Evolutionary conservation across 2,329 filamentous ascomycete species (phyloP).

Genomic region (Diplodia seriata): DNA sequence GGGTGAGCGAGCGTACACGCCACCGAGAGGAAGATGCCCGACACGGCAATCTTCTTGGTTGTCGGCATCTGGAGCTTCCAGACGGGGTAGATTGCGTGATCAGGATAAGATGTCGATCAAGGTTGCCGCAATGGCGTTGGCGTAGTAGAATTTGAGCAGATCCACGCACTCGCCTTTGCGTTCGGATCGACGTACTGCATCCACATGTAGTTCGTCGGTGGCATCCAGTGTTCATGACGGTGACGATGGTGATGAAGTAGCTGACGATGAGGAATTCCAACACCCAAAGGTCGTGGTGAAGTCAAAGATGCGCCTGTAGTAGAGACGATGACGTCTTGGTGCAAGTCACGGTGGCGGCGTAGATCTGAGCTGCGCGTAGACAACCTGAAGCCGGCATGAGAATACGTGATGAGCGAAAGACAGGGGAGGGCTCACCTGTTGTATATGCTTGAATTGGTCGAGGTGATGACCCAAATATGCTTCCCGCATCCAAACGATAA

Average conservation of each 20-base stretch:
- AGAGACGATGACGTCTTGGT: conserved; percentile 62
- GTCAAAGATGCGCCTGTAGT: conserved; percentile 64
- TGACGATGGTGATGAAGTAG: conserved; percentile 56
- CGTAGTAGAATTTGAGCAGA: conserved; percentile 53
- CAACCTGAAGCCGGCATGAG: neutral
- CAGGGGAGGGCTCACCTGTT: neutral
- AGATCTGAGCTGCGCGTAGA: conserved; percentile 37
- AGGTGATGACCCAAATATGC: neutral
- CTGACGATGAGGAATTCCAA: conserved; percentile 52
- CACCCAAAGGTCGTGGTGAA: conserved; percentile 54
- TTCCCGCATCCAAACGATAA: neutral
- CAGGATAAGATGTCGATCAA: conserved; percentile 47
- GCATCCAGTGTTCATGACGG: conserved; percentile 51
- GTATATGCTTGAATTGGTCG: neutral
- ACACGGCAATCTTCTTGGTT: conserved; percentile 2
- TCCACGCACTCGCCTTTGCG: conserved; percentile 47
- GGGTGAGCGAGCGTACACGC: neutral
- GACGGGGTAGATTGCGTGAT: conserved; percentile 44
- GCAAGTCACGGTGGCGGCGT: conserved; percentile 62
- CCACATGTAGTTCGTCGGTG: conserved; percentile 54
- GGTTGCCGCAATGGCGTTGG: conserved; percentile 54
- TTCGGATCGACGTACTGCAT: conserved; percentile 38
- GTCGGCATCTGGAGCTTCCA: conserved; percentile 42
- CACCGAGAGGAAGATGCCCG: neutral
- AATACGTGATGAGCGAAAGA: too few relatives aligned